Evolutionary conservation across 495 filamentous ascomycete genomes (phyloP).

Genomic region (Aspergillus panamensis): DNA sequence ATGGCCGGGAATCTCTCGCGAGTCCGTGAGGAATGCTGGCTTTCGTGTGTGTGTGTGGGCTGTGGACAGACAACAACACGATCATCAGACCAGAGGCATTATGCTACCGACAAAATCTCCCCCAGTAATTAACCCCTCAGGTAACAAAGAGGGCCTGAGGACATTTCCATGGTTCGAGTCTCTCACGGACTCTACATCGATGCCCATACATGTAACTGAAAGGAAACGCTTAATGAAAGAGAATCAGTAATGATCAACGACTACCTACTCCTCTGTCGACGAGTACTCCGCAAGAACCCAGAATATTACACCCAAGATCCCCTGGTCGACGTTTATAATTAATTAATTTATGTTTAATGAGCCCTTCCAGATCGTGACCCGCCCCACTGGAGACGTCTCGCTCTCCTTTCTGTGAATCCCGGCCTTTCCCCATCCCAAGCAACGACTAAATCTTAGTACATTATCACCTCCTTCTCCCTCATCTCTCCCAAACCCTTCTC

Average conservation of each 20-base stretch:
- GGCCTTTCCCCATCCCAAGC: slow-evolving; percentile 19
- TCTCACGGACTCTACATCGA: not conserved
- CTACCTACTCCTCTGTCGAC: not conserved
- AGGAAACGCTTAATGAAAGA: not conserved
- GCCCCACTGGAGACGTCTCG: slow-evolving; percentile 22
- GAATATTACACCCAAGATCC: slow-evolving; percentile 4
- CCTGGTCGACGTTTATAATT: slow-evolving; percentile 11
- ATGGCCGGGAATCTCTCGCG: too few species aligned
- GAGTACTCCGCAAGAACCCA: not conserved
- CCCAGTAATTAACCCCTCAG: not conserved
- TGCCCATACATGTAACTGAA: not conserved
- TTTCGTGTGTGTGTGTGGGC: not conserved
- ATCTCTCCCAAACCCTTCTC: slow-evolving; percentile 19
- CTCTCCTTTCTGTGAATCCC: slow-evolving; percentile 22
- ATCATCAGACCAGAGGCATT: not conserved
- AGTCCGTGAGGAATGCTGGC: too few species aligned
- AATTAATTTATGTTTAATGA: slow-evolving; percentile 31
- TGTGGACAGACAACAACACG: not conserved
- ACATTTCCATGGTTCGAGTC: slow-evolving; percentile 11
- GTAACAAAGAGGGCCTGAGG: slow-evolving; percentile 1
- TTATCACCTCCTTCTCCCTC: slow-evolving; percentile 25
- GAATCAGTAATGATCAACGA: not conserved
- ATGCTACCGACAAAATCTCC: not conserved
- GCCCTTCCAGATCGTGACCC: slow-evolving; percentile 22
- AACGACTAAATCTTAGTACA: slow-evolving; percentile 25